Evolutionary conservation across 805 yeast species (phyloP).

Genomic region (Yamadazyma nakazawae): DNA sequence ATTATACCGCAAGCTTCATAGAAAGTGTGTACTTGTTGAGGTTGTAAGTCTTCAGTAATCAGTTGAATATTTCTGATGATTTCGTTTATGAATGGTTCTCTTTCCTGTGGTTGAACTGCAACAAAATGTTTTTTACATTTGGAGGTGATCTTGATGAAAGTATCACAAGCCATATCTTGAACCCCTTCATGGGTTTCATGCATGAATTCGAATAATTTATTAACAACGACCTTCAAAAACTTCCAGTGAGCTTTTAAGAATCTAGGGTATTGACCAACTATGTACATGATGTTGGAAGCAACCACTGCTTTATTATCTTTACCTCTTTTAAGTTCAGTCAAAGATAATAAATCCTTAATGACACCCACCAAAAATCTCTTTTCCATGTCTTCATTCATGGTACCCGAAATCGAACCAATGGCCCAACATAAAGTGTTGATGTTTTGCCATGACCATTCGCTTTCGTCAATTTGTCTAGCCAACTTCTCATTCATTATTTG

Average conservation of each 20-base stretch:
- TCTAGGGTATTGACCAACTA: conserved; percentile 98
- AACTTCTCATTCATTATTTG: conserved; percentile 89
- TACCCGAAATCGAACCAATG: conserved; percentile 96
- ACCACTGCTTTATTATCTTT: conserved; percentile 98
- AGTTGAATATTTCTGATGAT: conserved; percentile 78
- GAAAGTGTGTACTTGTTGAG: conserved; percentile 97
- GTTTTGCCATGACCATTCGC: conserved; percentile 99
- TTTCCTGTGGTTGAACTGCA: conserved; percentile 77
- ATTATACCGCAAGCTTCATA: conserved; percentile 97
- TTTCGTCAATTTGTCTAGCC: conserved; percentile 89
- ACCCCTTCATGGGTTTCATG: conserved; percentile 99
- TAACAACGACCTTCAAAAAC: conserved; percentile 90
- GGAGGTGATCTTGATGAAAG: conserved; percentile 91
- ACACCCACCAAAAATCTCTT: conserved; percentile 90
- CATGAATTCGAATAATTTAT: conserved; percentile 96
- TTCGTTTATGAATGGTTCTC: conserved; percentile 87
- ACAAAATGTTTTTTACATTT: conserved; percentile 97
- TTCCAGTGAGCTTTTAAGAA: conserved; percentile 98
- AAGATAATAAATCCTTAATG: conserved; percentile 83
- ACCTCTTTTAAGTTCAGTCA: conserved; percentile 95
- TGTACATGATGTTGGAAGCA: conserved; percentile 99
- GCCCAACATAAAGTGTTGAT: conserved; percentile 99
- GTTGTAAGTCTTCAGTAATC: conserved; percentile 88
- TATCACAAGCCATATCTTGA: conserved; percentile 99
- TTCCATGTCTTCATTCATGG: conserved; percentile 98